Percentiles rank a stretch among this genome's conserved stretches.
phyloP scores from a whole-genome alignment of 2,329 filamentous ascomycete species.

The Diaporthe capsici region DNA sequence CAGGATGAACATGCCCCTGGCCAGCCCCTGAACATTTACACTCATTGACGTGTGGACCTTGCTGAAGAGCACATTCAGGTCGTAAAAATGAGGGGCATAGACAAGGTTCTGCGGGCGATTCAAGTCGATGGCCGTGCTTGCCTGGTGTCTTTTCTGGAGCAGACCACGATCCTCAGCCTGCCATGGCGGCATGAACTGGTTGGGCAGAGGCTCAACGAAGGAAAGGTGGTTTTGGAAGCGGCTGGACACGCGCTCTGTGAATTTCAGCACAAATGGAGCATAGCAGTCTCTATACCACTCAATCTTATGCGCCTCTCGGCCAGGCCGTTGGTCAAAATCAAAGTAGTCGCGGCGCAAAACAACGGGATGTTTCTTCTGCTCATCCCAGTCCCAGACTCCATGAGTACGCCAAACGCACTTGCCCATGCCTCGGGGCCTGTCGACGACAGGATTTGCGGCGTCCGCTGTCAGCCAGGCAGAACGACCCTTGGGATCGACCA shows the following conservation, averaged over 20 bases:
- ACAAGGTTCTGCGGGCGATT: slow-evolving; percentile 53
- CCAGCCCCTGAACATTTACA: slow-evolving; percentile 58
- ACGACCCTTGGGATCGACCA: slow-evolving; percentile 54
- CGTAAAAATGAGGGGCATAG: slow-evolving; percentile 60
- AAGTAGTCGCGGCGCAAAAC: slow-evolving; percentile 53
- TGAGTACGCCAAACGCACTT: slow-evolving; percentile 57
- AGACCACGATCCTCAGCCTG: slow-evolving; percentile 43
- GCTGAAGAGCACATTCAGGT: slow-evolving; percentile 57
- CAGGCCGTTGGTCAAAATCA: slow-evolving; percentile 55
- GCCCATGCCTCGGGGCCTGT: slow-evolving; percentile 48
- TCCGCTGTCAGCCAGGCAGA: slow-evolving; percentile 52
- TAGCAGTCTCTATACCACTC: slow-evolving; percentile 61
- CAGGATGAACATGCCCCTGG: slow-evolving; percentile 56
- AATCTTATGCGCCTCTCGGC: slow-evolving; percentile 51
- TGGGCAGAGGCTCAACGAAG: slow-evolving; percentile 58
- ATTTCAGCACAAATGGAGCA: slow-evolving; percentile 55
- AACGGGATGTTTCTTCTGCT: slow-evolving; percentile 47
- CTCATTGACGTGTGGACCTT: slow-evolving; percentile 54
- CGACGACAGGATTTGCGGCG: slow-evolving; percentile 41
- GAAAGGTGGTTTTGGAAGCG: slow-evolving; percentile 50
- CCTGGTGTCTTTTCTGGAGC: slow-evolving; percentile 45
- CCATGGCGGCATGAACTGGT: slow-evolving; percentile 58
- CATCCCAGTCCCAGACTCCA: slow-evolving; percentile 55
- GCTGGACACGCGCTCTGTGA: slow-evolving; percentile 52
- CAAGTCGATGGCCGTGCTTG: slow-evolving; percentile 47